These are phyloP conservation scores for Rhizopogon vulgaris DNA, from an alignment of 768 basidiomycete genomes.

Conservation along the genomic window DNA sequence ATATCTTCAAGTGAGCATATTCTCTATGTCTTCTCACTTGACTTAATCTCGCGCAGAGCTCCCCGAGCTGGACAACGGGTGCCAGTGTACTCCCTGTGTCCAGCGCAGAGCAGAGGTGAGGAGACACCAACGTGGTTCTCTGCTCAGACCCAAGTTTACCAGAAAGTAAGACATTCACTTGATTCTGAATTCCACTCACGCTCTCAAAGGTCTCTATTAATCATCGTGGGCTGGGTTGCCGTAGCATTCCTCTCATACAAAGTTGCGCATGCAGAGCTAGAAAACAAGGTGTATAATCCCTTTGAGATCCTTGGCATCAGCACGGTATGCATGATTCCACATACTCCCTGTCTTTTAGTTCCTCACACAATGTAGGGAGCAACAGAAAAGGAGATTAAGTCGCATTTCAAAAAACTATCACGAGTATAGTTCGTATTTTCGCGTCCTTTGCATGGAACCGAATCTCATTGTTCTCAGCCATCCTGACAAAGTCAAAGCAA, in stretches of 20 bases:
- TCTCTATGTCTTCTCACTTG: background rate
- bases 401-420: slow-evolving; percentile 90
- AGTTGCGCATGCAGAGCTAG: slow-evolving; percentile 46
- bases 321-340: slow-evolving; percentile 37
- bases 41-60: slow-evolving; percentile 25
- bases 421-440: slow-evolving; percentile 61
- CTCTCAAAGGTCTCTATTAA: slow-evolving; percentile 46
- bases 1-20: slow-evolving; percentile 37
- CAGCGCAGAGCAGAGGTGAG: slow-evolving; percentile 44
- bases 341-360: background rate
- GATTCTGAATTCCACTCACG: slow-evolving; percentile 4
- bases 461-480: slow-evolving; percentile 49
- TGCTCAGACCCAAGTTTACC: slow-evolving; percentile 42
- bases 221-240: slow-evolving; percentile 67
- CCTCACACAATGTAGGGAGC: slow-evolving; percentile 38
- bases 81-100: slow-evolving; percentile 57
- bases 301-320: slow-evolving; percentile 87
- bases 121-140: slow-evolving; percentile 38
- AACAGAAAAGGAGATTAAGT: slow-evolving; percentile 89
- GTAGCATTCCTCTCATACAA: slow-evolving; percentile 66
- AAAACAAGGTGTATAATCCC: slow-evolving; percentile 82
- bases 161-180: slow-evolving; percentile 37
- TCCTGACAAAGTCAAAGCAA: slow-evolving; percentile 90
- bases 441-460: background rate
- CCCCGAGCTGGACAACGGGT: slow-evolving; percentile 36